phyloP scores from a whole-genome alignment of 768 basidiomycete species.

The Termitomyces sp. region DNA sequence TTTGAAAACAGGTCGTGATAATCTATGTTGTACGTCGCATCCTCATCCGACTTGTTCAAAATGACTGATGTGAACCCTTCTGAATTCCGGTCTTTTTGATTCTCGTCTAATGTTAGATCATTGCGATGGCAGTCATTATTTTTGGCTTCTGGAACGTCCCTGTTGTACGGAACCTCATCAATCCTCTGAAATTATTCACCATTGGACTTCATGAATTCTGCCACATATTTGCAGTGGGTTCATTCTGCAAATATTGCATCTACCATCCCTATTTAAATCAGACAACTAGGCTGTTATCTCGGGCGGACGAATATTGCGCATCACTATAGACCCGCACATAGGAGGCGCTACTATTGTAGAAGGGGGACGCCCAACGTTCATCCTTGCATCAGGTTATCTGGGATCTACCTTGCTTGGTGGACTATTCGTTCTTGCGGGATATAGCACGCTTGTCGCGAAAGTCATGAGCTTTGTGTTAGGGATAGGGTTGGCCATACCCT shows the following conservation, averaged over 20 bases:
- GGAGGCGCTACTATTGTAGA: slow-evolving; percentile 76
- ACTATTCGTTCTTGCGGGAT: slow-evolving; percentile 77
- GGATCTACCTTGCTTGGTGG: slow-evolving; percentile 81
- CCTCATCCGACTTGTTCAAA: not conserved
- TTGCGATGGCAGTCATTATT: slow-evolving; percentile 81
- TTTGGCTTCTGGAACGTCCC: slow-evolving; percentile 89
- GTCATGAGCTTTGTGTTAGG: slow-evolving; percentile 89
- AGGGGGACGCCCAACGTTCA: slow-evolving; percentile 67
- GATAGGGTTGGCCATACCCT: slow-evolving; percentile 79
- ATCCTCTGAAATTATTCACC: slow-evolving; percentile 80
- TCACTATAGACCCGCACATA: slow-evolving; percentile 80
- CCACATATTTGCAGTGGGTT: slow-evolving; percentile 69
- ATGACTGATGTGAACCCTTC: not conserved
- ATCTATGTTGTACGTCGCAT: slow-evolving; percentile 61
- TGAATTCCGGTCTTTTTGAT: not conserved
- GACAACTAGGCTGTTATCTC: slow-evolving; percentile 64
- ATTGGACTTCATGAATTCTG: slow-evolving; percentile 89
- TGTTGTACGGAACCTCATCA: slow-evolving; percentile 70
- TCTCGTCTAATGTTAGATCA: slow-evolving; percentile 43
- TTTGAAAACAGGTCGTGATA: slow-evolving; percentile 53
- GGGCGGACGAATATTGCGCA: slow-evolving; percentile 70
- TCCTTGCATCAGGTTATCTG: slow-evolving; percentile 75
- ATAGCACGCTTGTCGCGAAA: slow-evolving; percentile 88
- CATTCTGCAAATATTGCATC: not conserved
- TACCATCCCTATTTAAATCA: not conserved